Conservation (phyloP, 164 flowering plant genomes). For the Chloranthus sessilifolius region DNA sequence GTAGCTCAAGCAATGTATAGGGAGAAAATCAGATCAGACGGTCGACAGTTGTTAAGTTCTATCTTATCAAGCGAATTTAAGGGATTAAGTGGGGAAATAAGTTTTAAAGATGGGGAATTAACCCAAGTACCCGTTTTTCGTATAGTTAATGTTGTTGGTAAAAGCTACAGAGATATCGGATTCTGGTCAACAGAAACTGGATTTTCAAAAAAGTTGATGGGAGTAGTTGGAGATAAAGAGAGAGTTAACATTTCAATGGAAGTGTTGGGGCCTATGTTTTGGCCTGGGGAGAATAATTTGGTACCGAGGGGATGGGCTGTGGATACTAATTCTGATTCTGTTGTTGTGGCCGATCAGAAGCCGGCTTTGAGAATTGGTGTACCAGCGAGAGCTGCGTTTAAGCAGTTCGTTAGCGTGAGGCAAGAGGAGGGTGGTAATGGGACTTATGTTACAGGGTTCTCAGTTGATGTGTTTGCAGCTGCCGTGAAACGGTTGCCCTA, state of each 20-base stretch:
- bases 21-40: no score
- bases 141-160: slow-evolving; percentile 17
- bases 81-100: slow-evolving; percentile 21
- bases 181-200: slow-evolving; percentile 2
- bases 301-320: slow-evolving; percentile 44
- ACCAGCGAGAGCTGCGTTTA: slow-evolving; percentile 28
- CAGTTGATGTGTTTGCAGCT: slow-evolving; percentile 33
- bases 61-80: slow-evolving; percentile 9
- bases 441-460: slow-evolving; percentile 28
- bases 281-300: slow-evolving; percentile 4
- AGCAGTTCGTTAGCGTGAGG: slow-evolving; percentile 35
- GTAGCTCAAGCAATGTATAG: slow-evolving; percentile 8
- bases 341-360: no score
- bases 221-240: no score
- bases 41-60: background rate
- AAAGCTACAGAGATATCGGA: slow-evolving; percentile 11
- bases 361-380: slow-evolving; percentile 36
- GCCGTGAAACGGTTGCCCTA: slow-evolving; percentile 21
- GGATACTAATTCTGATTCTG: no score
- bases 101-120: slow-evolving; percentile 11
- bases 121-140: background rate
- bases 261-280: slow-evolving; percentile 14
- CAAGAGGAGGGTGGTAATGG: background rate
- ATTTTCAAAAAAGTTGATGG: no score
- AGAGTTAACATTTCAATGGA: no score